Percentiles rank a stretch among this genome's conserved stretches.
Evolutionary conservation across 1,284 basidiomycete species (phyloP).

Genomic region (Puccinia sorghi): DNA sequence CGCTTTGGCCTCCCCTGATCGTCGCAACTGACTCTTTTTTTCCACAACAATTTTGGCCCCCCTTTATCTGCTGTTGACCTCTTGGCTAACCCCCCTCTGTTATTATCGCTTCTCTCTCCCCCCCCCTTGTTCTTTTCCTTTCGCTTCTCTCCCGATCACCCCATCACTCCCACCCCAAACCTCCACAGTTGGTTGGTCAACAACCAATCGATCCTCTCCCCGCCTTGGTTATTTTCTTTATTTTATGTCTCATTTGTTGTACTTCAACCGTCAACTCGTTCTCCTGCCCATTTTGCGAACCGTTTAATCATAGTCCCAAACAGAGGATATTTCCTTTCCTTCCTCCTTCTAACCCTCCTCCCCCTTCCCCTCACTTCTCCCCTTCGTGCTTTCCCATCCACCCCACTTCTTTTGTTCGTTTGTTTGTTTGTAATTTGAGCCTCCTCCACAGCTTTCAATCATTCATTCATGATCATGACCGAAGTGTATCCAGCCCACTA

Average conservation of each 20-base stretch:
- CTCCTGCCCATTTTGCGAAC: conserved; percentile 23
- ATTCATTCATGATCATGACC: conserved; percentile 44
- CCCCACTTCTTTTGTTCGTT: conserved; percentile 33
- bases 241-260: conserved; percentile 39
- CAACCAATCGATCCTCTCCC: conserved; percentile 36
- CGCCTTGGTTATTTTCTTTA: conserved; percentile 29
- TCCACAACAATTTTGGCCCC: conserved; percentile 21
- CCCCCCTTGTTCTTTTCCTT: conserved; percentile 24
- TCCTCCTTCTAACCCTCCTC: neutral
- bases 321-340: conserved; percentile 33
- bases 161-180: conserved; percentile 32
- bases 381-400: conserved; percentile 21
- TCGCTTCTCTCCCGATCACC: conserved; percentile 48
- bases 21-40: conserved; percentile 45
- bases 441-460: conserved; percentile 18
- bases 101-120: conserved; percentile 26
- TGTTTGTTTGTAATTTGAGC: conserved; percentile 35
- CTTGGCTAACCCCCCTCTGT: conserved; percentile 17
- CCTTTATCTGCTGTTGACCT: neutral
- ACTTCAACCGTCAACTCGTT: conserved; percentile 37
- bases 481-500: conserved; percentile 46
- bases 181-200: conserved; percentile 59
- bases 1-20: conserved; percentile 13
- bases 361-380: neutral
- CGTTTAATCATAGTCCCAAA: conserved; percentile 38